Percentiles rank a stretch among this genome's conserved stretches.
Evolutionary conservation across 2,329 filamentous ascomycete species (phyloP).

Genomic region (Sporothrix globosa): DNA sequence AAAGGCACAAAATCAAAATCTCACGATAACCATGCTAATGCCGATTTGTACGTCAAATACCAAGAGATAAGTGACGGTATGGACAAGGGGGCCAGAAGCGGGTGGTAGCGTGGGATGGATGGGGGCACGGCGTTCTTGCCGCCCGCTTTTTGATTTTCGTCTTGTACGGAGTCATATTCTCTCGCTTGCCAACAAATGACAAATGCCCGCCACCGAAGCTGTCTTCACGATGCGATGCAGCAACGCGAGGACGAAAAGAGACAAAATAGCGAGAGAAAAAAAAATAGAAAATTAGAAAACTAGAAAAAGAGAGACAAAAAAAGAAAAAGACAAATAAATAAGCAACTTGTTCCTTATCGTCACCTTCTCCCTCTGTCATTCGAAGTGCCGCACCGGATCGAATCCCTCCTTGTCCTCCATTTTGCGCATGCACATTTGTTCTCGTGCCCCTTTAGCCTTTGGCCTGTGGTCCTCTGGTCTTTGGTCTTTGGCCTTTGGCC

Average conservation of each 20-base stretch:
- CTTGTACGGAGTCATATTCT: not conserved
- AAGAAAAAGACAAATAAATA: not conserved
- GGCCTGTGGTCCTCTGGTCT: not conserved
- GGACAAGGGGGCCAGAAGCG: not conserved
- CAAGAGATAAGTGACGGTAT: conserved; percentile 23
- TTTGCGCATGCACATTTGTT: conserved; percentile 18
- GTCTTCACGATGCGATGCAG: conserved; percentile 26
- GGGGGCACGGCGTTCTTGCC: not conserved
- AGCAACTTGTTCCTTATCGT: not conserved
- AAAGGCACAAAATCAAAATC: not conserved
- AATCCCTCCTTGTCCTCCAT: conserved; percentile 3
- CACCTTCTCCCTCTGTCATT: not conserved
- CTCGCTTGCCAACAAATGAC: conserved; percentile 16
- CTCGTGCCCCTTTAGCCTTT: conserved; percentile 7
- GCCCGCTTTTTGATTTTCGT: not conserved
- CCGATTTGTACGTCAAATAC: not conserved
- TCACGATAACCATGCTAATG: conserved; percentile 15
- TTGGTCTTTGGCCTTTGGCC: not conserved
- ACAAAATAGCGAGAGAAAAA: not conserved
- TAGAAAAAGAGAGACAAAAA: not conserved
- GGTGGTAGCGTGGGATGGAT: conserved; percentile 24
- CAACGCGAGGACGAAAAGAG: conserved; percentile 9
- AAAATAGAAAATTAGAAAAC: not conserved
- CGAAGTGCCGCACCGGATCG: not conserved
- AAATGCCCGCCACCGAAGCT: not conserved